Evolutionary conservation across 768 basidiomycete species (phyloP), one percentile per base, ranked within the genome.

Genomic region (Pulveroboletus sp.): DNA sequence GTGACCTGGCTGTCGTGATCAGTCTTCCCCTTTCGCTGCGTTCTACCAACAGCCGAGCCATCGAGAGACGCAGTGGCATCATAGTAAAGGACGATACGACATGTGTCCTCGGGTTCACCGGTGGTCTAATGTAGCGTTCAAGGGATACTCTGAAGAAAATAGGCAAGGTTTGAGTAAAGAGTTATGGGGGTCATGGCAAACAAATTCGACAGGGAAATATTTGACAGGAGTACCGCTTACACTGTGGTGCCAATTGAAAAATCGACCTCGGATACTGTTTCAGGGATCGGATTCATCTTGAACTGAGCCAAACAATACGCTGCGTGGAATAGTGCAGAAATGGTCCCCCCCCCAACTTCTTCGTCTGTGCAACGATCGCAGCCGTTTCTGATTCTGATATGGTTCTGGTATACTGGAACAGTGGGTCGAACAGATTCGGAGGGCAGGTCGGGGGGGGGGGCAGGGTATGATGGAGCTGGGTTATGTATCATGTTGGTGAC

Each of bases 301-400:
- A 56, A 44, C 37, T 56, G 49, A 0, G 59, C 64, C 39, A 64
- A 46, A n/a, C 48, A 54, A 9, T 62, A 48, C 26, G 63, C 61
- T 9, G 63, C 64, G 1, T 61, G 49, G 35, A 66, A 56, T 17
- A 66, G 30, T 8, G 48, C 14, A 4, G 62, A 46, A 18, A 58
- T 21, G 0, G 62, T 43, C n/a, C n/a, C 18, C 55, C 33, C 0
- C 62, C 54, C 6, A 51, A 11, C 28, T 43, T 38, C 14, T 52
- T 60, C 9, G 56, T 17, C 38, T 45, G 41, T 11, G 49, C 47
- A 21, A 53, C 24, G 2, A 64, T 42, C 17, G 51, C 52, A 8
- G 49, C 42, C 0, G 56, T 58, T 35, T 58, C 51, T 5, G 37
- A 27, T 31, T 50, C 49, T 0, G 59, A 55, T 4, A 39, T 0